These are phyloP conservation scores for Teunomyces cretensis DNA, from an alignment of 805 yeast genomes.

Conservation along the genomic window DNA sequence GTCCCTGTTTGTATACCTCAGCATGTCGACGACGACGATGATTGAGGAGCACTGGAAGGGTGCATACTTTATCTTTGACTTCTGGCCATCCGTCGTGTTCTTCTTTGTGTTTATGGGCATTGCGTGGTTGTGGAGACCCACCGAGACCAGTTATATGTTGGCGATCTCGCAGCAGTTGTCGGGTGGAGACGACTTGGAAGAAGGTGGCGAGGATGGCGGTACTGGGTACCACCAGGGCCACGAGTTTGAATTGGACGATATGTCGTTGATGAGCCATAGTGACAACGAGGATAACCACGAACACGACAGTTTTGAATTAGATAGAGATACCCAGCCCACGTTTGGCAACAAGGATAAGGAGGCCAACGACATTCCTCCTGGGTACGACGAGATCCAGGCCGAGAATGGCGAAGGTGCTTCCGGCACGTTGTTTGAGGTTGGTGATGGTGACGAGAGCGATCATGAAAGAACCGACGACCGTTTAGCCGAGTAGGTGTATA, in stretches of 20 bases:
- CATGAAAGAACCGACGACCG: slow-evolving; percentile 12
- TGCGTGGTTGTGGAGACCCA: slow-evolving; percentile 96
- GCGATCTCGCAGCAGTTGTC: slow-evolving; percentile 94
- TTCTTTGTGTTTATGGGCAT: slow-evolving; percentile 79
- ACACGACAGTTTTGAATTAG: slow-evolving; percentile 40
- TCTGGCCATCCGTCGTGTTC: slow-evolving; percentile 93
- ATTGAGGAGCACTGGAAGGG: slow-evolving; percentile 91
- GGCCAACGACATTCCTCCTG: slow-evolving; percentile 27
- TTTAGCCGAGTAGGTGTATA: background rate
- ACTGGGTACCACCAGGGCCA: slow-evolving; percentile 31
- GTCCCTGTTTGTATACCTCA: slow-evolving; percentile 67
- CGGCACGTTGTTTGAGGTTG: slow-evolving; percentile 42
- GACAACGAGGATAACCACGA: slow-evolving; percentile 30
- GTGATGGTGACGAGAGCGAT: slow-evolving; percentile 34
- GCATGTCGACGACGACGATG: slow-evolving; percentile 72
- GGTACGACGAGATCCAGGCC: slow-evolving; percentile 21
- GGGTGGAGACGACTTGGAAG: slow-evolving; percentile 43
- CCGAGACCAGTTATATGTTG: slow-evolving; percentile 89
- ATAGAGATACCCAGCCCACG: slow-evolving; percentile 16
- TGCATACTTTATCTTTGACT: slow-evolving; percentile 82
- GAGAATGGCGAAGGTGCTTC: slow-evolving; percentile 13
- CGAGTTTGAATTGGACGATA: slow-evolving; percentile 60
- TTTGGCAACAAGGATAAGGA: slow-evolving; percentile 5
- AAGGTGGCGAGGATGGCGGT: slow-evolving; percentile 43
- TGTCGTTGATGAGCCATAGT: slow-evolving; percentile 51